Conservation (phyloP, 2,329 filamentous ascomycete species). For the Parasarocladium wereldwijsianum region DNA sequence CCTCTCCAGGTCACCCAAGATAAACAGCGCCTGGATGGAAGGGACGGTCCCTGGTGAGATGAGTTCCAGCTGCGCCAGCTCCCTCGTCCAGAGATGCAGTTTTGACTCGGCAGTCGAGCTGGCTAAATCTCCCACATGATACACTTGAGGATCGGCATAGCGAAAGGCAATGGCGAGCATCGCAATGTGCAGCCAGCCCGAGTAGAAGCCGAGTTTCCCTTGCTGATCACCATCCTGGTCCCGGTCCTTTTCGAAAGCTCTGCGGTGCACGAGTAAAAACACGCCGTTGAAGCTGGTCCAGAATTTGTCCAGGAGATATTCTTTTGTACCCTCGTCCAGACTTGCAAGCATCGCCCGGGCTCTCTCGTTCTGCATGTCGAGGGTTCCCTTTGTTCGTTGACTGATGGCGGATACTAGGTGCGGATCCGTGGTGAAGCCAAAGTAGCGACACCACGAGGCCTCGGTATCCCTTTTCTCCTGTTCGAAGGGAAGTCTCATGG, state of each 20-base stretch:
- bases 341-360: background rate
- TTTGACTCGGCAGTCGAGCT: background rate
- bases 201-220: no score
- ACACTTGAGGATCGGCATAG: background rate
- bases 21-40: slow-evolving; percentile 1
- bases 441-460: background rate
- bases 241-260: background rate
- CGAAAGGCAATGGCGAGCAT: slow-evolving; percentile 1
- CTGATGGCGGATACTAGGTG: background rate
- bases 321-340: background rate
- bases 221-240: background rate
- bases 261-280: background rate
- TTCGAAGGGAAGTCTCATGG: no score
- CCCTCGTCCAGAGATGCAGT: background rate
- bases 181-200: background rate
- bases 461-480: no score
- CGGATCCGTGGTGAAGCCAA: slow-evolving; percentile 1
- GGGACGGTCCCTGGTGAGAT: background rate
- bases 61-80: background rate
- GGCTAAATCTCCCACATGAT: background rate
- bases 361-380: background rate
- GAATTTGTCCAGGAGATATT: background rate
- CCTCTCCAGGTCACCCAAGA: slow-evolving; percentile 1
- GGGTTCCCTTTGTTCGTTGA: background rate
- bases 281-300: background rate